Percentiles rank a stretch among this genome's conserved stretches.
Conservation (phyloP, 106 monocot species). For the Posidonia australis region DNA sequence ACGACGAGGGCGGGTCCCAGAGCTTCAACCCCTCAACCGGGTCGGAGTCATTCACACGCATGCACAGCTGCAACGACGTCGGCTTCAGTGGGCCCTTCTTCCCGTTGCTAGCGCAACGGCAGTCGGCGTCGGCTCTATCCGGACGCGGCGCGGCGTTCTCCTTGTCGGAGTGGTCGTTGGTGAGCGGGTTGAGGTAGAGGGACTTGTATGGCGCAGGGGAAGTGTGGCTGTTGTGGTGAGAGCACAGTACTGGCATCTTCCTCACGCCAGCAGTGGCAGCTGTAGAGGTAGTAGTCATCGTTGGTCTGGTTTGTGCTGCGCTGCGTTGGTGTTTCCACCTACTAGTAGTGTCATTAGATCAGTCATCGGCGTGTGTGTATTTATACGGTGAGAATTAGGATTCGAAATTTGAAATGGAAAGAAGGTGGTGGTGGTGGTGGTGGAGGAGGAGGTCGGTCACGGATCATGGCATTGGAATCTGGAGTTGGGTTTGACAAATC, state of each 20-base stretch:
- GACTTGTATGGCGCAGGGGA: slow-evolving; percentile 20
- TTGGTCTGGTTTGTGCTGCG: too few species aligned
- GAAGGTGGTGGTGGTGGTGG: too few species aligned
- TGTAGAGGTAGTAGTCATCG: too few species aligned
- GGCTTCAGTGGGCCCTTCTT: slow-evolving; percentile 10
- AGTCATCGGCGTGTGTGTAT: too few species aligned
- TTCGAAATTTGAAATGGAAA: too few species aligned
- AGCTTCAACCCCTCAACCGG: slow-evolving; percentile 4
- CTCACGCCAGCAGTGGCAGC: neutral
- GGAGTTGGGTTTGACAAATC: too few species aligned
- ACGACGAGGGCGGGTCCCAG: slow-evolving; percentile 25
- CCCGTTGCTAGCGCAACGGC: slow-evolving; percentile 7
- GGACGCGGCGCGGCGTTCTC: slow-evolving; percentile 25
- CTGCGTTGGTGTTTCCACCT: too few species aligned
- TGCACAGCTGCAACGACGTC: slow-evolving; percentile 37
- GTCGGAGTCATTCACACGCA: slow-evolving; percentile 24
- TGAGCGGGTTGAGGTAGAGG: slow-evolving; percentile 28
- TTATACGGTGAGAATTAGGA: too few species aligned
- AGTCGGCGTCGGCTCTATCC: neutral
- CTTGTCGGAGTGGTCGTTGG: slow-evolving; percentile 19
- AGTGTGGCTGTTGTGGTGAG: neutral
- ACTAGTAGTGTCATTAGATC: too few species aligned
- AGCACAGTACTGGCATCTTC: neutral
- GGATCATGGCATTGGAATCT: too few species aligned
- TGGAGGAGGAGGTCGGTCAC: too few species aligned